Percentiles rank a stretch among this genome's conserved stretches.
Evolutionary conservation across 768 basidiomycete genomes (phyloP).

Genomic region (Kwoniella heveanensis): DNA sequence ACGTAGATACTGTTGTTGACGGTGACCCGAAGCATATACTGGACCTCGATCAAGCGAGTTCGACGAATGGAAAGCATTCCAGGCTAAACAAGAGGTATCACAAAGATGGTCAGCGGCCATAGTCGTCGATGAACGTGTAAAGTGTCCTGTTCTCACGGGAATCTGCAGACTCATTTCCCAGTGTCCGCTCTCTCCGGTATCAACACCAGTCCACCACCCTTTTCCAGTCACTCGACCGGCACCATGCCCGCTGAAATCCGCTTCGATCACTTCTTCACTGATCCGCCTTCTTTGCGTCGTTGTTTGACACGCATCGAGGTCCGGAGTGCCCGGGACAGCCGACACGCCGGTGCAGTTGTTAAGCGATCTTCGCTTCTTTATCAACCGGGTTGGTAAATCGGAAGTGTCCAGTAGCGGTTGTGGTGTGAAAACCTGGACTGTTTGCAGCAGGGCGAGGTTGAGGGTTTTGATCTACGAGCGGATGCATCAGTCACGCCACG

Average conservation of each 20-base stretch:
- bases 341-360: slow-evolving; percentile 18
- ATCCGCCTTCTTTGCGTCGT: slow-evolving; percentile 67
- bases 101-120: no score
- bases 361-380: slow-evolving; percentile 15
- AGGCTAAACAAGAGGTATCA: slow-evolving; percentile 20
- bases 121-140: not conserved
- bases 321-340: slow-evolving; percentile 45
- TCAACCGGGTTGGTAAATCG: slow-evolving; percentile 19
- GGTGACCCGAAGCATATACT: slow-evolving; percentile 70
- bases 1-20: slow-evolving; percentile 69
- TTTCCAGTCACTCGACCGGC: slow-evolving; percentile 65
- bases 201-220: slow-evolving; percentile 88
- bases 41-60: slow-evolving; percentile 73
- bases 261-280: slow-evolving; percentile 67
- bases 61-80: slow-evolving; percentile 63
- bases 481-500: not conserved
- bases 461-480: slow-evolving; percentile 63
- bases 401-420: slow-evolving; percentile 57
- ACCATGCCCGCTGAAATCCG: slow-evolving; percentile 61
- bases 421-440: slow-evolving; percentile 68
- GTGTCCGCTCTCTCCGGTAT: slow-evolving; percentile 63
- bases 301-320: slow-evolving; percentile 68
- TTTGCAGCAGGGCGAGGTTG: slow-evolving; percentile 67
- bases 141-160: slow-evolving; percentile 67
- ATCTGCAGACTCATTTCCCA: slow-evolving; percentile 72